phyloP scores from a whole-genome alignment of 169 alveolate genomes.

The Eimeria praecox region DNA sequence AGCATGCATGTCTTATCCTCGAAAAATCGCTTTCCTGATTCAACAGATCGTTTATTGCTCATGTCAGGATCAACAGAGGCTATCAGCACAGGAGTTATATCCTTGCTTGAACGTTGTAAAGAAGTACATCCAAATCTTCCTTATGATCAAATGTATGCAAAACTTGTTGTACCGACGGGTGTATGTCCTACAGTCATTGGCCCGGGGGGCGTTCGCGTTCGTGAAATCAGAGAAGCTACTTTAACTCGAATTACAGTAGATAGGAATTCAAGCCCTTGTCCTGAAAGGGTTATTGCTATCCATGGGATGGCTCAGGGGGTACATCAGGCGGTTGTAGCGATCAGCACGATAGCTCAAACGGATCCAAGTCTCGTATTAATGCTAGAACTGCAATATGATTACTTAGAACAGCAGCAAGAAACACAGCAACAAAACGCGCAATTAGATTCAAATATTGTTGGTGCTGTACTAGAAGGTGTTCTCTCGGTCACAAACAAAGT shows the following conservation, averaged over 20 bases:
- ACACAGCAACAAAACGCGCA: conserved; percentile 53
- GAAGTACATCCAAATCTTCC: conserved; percentile 78
- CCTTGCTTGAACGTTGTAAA: conserved; percentile 69
- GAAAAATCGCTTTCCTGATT: conserved; percentile 55
- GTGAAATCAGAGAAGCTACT: conserved; percentile 71
- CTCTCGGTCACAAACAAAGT: conserved; percentile 70
- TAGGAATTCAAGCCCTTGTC: conserved; percentile 22
- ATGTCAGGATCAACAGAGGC: conserved; percentile 70
- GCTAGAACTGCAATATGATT: conserved; percentile 72
- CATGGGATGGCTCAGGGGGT: conserved; percentile 80
- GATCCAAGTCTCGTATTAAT: conserved; percentile 58
- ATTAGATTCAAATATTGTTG: conserved; percentile 48
- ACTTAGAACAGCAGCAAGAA: conserved; percentile 53
- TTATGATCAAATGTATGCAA: conserved; percentile 79
- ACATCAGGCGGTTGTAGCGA: conserved; percentile 71
- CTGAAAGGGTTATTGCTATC: conserved; percentile 52
- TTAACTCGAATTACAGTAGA: conserved; percentile 66
- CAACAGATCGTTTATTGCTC: conserved; percentile 44
- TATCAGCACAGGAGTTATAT: conserved; percentile 58
- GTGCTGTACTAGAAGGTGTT: conserved; percentile 76
- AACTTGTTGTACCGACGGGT: conserved; percentile 51
- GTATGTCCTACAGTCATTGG: conserved; percentile 70
- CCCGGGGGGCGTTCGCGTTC: conserved; percentile 49
- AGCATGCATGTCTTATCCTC: conserved; percentile 70
- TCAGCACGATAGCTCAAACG: conserved; percentile 61